Evolutionary conservation across 2,329 filamentous ascomycete species (phyloP).

Genomic region (Ascosphaera apis): DNA sequence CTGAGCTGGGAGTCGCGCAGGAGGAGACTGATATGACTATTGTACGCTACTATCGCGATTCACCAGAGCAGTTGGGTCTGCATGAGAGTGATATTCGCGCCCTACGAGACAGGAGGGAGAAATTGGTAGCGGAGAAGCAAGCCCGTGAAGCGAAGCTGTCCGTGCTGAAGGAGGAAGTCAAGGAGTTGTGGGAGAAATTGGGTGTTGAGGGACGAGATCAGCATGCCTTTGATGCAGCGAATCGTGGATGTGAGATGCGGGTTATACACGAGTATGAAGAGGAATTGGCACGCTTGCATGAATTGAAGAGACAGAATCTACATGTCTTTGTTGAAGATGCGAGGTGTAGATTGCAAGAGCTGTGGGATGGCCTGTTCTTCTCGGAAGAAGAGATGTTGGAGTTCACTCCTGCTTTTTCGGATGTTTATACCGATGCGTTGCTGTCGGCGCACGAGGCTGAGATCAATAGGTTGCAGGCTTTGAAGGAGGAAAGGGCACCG

Average conservation of each 20-base stretch:
- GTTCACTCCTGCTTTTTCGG: slow-evolving; percentile 89
- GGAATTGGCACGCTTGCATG: slow-evolving; percentile 63
- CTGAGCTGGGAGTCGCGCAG: slow-evolving; percentile 80
- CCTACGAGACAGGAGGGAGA: slow-evolving; percentile 53
- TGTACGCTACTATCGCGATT: slow-evolving; percentile 69
- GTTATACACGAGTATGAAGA: slow-evolving; percentile 94
- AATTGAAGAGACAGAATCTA: slow-evolving; percentile 84
- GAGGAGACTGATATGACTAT: slow-evolving; percentile 74
- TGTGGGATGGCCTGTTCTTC: slow-evolving; percentile 87
- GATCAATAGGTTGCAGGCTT: slow-evolving; percentile 53
- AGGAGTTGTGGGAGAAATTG: slow-evolving; percentile 70
- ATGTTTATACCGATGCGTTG: slow-evolving; percentile 89
- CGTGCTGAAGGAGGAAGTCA: slow-evolving; percentile 56
- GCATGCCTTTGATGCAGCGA: slow-evolving; percentile 63
- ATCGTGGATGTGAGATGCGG: slow-evolving; percentile 73
- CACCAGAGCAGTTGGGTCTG: slow-evolving; percentile 80
- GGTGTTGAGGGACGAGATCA: slow-evolving; percentile 62
- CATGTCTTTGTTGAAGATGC: slow-evolving; percentile 93
- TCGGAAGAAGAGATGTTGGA: slow-evolving; percentile 98
- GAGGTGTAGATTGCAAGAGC: slow-evolving; percentile 67
- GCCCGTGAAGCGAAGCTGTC: slow-evolving; percentile 54
- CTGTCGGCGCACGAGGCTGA: slow-evolving; percentile 89
- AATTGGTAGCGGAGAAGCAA: slow-evolving; percentile 71
- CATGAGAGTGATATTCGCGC: slow-evolving; percentile 65
- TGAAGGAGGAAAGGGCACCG: slow-evolving; percentile 72